Base-by-base conservation (phyloP, 2,329 filamentous ascomycete genomes). In the Diaporthe australafricana region DNA sequence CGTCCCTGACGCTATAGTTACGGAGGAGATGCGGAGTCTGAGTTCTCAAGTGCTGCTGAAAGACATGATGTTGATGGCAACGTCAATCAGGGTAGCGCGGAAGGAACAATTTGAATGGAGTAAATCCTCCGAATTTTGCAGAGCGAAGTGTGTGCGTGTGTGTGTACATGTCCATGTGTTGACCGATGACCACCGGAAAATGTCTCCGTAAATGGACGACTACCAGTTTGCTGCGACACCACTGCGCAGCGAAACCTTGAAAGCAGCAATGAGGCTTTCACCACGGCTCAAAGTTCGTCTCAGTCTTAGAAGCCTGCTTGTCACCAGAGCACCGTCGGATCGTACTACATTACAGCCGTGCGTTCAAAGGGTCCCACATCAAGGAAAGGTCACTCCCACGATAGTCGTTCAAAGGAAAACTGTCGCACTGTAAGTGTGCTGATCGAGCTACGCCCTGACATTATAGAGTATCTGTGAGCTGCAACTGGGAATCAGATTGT, bases 81-180 rank as follows among this genome's bases (percentile, higher is more conserved):
- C 60, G 62, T 72, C 71, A 66, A 60, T 40, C 53, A 63, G 48
- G 63, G 68, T 73, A 73, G 71, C 38, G 71, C 55, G 71, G 68
- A 45, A 50, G 1, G 16, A 6, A 5, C n/a, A 48, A 8, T 35
- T n/a, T n/a, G n/a, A n/a, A 55, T 4, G 42, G 40, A 62, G 60
- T 22, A 40, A 25, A 7, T 60, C 32, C 52, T 60, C 27, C 14
- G 11, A 47, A 22, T 5, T 32, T 8, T 32, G 1, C 25, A 20
- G 25, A n/a, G 1, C 30, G n/a, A n/a, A 45, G 35, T n/a, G 27
- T 25, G 8, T 42, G 48, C 22, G 3, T 12, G 35, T 12, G 25
- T 68, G 35, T 38, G 57, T 35, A 8, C n/a, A 27, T 16, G 7
- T 22, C 11, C 30, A 12, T n/a, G 8, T n/a, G 20, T 12, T 16